Percentiles rank a stretch among this genome's conserved stretches.
Evolutionary conservation across 305 asterid genomes (phyloP).

Genomic region (Ilex paraguariensis): DNA sequence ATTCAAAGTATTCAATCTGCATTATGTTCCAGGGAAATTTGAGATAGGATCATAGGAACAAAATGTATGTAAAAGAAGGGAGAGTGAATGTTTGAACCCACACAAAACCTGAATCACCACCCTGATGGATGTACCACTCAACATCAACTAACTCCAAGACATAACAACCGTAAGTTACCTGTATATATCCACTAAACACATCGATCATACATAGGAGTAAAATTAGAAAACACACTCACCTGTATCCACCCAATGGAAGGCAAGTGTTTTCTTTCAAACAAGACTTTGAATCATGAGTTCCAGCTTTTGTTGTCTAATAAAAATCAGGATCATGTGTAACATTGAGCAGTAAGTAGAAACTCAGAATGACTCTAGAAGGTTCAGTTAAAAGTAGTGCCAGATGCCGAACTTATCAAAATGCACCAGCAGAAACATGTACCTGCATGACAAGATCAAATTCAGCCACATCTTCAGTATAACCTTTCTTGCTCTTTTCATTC

Average conservation of each 20-base stretch:
- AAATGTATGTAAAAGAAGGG: no score
- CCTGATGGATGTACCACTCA: no score
- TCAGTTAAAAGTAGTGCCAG: background rate
- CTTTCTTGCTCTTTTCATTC: constrained; percentile 47
- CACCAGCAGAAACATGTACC: constrained; percentile 40
- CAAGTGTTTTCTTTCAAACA: constrained; percentile 84
- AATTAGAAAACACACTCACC: constrained; percentile 42
- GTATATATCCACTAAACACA: background rate
- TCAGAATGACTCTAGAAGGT: background rate
- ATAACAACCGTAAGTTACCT: no score
- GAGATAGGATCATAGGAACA: no score
- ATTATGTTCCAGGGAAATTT: no score
- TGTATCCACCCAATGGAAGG: constrained; percentile 98
- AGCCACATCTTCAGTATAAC: constrained; percentile 60
- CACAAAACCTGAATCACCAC: no score
- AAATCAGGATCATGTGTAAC: background rate
- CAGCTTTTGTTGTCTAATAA: constrained; percentile 84
- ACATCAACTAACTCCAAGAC: no score
- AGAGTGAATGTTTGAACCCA: no score
- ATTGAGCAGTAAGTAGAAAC: no score
- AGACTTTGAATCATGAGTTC: constrained; percentile 79
- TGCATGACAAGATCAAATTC: constrained; percentile 97
- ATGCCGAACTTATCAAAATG: background rate
- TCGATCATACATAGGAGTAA: constrained; percentile 4
- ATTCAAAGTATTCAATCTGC: no score